phyloP scores from a whole-genome alignment of 1,284 basidiomycete genomes.

The Cryptococcus sp. region DNA sequence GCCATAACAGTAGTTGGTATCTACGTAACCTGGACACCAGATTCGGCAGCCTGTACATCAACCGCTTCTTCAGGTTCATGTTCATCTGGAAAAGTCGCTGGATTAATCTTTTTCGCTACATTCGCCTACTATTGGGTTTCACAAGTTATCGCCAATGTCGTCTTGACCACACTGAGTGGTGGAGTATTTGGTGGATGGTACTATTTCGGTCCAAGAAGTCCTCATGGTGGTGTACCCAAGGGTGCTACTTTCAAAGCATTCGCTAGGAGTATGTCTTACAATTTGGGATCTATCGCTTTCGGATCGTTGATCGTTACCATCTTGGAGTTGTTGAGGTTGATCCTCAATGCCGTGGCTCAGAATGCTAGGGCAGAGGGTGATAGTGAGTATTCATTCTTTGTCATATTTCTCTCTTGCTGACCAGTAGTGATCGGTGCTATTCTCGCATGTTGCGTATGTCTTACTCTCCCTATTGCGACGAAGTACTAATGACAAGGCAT shows the following conservation, averaged over 20 bases:
- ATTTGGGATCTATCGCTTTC: constrained; percentile 83
- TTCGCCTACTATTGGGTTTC: constrained; percentile 83
- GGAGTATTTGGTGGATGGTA: constrained; percentile 56
- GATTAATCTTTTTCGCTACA: constrained; percentile 69
- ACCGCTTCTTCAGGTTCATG: constrained; percentile 48
- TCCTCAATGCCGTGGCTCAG: constrained; percentile 62
- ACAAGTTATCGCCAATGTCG: constrained; percentile 68
- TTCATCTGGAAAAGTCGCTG: constrained; percentile 57
- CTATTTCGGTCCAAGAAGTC: constrained; percentile 43
- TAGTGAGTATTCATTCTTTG: constrained; percentile 52
- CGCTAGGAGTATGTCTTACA: constrained; percentile 73
- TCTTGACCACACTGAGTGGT: constrained; percentile 73
- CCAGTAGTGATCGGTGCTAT: constrained; percentile 61
- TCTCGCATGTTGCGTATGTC: constrained; percentile 58
- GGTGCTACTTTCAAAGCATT: constrained; percentile 69
- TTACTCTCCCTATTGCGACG: neutral
- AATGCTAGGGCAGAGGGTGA: constrained; percentile 70
- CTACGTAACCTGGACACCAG: constrained; percentile 71
- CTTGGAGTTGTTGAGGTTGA: constrained; percentile 67
- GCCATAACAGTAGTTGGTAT: constrained; percentile 49
- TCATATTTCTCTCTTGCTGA: constrained; percentile 2
- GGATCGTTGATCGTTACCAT: constrained; percentile 84
- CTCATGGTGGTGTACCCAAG: constrained; percentile 53
- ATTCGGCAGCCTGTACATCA: constrained; percentile 52
- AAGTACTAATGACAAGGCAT: constrained; percentile 51